Evolutionary conservation across 2,329 filamentous ascomycete genomes (phyloP), one percentile per base, ranked within the genome.

Genomic region (Pleurostoma richardsiae): DNA sequence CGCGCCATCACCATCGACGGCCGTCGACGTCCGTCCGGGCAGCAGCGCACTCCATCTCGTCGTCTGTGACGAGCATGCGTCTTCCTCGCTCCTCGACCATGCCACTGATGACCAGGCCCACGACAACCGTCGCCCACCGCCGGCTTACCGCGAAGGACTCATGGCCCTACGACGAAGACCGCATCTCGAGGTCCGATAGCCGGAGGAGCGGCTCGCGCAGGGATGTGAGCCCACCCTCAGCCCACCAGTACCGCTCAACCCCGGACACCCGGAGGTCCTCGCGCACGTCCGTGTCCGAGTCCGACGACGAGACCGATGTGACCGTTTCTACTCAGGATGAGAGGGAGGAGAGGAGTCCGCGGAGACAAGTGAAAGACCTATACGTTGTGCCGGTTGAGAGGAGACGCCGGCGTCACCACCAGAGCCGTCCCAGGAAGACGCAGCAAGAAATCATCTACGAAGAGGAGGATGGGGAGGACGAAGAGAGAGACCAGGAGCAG

Each of bases 281-380:
- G 44, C 60, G 58, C 40, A 65, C 58, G 42, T 68, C 67, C 3
- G 56, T 64, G 6, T 63, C 50, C n/a, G 40, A 40, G 8, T 36
- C 58, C 43, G 69, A 66, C 29, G 60, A 59, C 38, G 67, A 67
- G 10, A 67, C 66, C n/a, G 64, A 63, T n/a, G 57, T 58, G 4
- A 65, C 63, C 39, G 53, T 58, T n/a, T 64, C 62, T 30, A 64
- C 64, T 5, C 55, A 57, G 26, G 66, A 67, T 7, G 61, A 65
- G 27, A 58, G 54, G 39, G 53, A 54, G 19, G 19, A 19, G 33
- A 56, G 56, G 40, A 53, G 52, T 10, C 51, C 45, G 40, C 56
- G 43, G 49, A 50, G 29, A 48, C 51, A 50, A 39, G 53, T 52
- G 29, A 46, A 47, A 36, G 33, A 36, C 8, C 8, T 36, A 36